Base-by-base conservation (phyloP, 768 basidiomycete genomes). In the Calocybe gangraenosa region DNA sequence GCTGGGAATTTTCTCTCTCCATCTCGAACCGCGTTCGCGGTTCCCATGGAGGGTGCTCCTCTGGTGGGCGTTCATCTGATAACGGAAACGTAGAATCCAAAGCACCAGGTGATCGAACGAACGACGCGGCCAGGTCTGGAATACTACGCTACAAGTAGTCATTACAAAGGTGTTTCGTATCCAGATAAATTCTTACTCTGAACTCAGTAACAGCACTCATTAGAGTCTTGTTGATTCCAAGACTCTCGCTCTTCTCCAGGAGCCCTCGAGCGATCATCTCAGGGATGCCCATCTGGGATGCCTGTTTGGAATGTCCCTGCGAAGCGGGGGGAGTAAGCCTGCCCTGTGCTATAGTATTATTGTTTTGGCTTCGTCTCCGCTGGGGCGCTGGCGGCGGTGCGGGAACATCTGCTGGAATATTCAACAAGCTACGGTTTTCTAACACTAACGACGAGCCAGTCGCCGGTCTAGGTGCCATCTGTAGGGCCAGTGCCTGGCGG, bases 221-320 rank as follows among this genome's bases (percentile, higher is more conserved):
- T 15, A 91, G 66, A 0, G 86, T 87, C 64, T 81, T 87, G 61
- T 91, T 91, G 48, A 90, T 85, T n/a, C 87, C 86, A 21, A 90
- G 65, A 48, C 78, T 86, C 65, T 90, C 88, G 20, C 87, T 81
- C 15, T 80, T 72, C 59, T 92, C 87, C 49, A 89, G 54, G 39
- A 92, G 63, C 17, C 85, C 82, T 40, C 83, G 74, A 0, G 89
- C 76, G 50, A 90, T 70, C 55, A 82, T 70, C 55, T 92, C 91
- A 17, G 87, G 79, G 15, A 86, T 64, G 25, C 76, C 79, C 60
- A 82, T 67, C 21, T 68, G 65, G 30, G 67, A 61, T 28, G 64
- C 62, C 40, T 73, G 75, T 44, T 73, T 73, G 28, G 61, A 55
- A 55, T 68, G 66, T 18, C 47, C 49, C 25, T 57, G 59, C 47